Base-by-base conservation (phyloP, 352 stramenopile species). In the Thraustotheca clavata region DNA sequence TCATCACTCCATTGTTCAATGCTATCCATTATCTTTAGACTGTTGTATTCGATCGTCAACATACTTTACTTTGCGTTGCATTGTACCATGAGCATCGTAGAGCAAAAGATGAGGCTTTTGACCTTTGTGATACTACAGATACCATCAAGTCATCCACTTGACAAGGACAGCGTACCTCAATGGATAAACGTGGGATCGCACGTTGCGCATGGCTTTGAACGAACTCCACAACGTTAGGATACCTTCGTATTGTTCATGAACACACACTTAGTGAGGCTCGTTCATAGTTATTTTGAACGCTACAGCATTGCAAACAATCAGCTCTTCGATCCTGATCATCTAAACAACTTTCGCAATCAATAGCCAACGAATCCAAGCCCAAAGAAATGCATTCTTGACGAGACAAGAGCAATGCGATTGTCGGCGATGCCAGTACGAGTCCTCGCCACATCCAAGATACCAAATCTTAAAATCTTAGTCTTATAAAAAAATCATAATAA, bases 191-290 rank as follows among this genome's bases (percentile, higher is more conserved):
- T 9, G 54, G 54, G 4, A 41, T 12, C 6, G 31, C 18, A 35
- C 43, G n/a, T 14, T 49, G 27, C 31, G 29, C 38, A 27, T 62
- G 7, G 29, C 31, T 24, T 18, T 62, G 16, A 9, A 62, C 34
- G 18, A 62, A 34, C 27, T 49, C 16, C 5, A 62, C 54, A 27
- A 62, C 34, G 5, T 39, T 26, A 48, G 54, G 54, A 48, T 62
- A 41, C 54, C 54, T 36, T 5, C 54, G 54, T 16, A 62, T 9
- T 4, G 54, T 50, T 62, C 54, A 62, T 24, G 54, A 62, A 29
- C 54, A 62, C 6, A 62, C 54, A 29, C 38, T 24, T 8, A 62
- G n/a, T 40, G 33, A 12, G 24, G 34, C n/a, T 29, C 26, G 14
- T 11, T 22, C 11, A 32, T 47, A 62, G 1, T 36, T 62, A 20